A percentile compares a stretch with the other conserved stretches of the same genome.
These are phyloP conservation scores for Plenodomus biglobosus DNA, from an alignment of 2,329 filamentous ascomycete genomes.

Conservation along the genomic window DNA sequence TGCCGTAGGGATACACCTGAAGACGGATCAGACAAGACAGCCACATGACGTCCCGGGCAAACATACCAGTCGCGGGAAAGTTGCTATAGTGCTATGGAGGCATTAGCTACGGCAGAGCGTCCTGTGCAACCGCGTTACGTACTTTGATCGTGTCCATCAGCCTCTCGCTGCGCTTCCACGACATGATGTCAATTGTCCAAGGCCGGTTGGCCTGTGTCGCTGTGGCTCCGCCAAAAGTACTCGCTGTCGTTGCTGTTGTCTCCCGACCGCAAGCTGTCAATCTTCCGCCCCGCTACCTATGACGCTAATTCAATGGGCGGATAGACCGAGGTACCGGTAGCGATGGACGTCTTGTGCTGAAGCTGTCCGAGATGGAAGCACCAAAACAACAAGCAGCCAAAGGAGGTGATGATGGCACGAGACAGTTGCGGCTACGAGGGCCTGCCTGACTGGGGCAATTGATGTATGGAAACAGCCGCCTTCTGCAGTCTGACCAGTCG, in stretches of 20 bases:
- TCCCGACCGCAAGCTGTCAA: slow-evolving; percentile 11
- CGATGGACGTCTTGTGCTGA: slow-evolving; percentile 7
- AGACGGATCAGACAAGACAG: slow-evolving; percentile 17
- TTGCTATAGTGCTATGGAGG: slow-evolving; percentile 73
- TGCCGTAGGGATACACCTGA: slow-evolving; percentile 74
- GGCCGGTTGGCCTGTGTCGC: slow-evolving; percentile 39
- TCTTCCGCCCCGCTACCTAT: slow-evolving; percentile 40
- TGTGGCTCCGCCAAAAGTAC: slow-evolving; percentile 38
- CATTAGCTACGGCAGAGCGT: slow-evolving; percentile 26
- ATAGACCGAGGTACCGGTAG: slow-evolving; percentile 32
- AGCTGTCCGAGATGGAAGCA: slow-evolving; percentile 8
- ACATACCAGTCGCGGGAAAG: slow-evolving; percentile 95
- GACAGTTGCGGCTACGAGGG: slow-evolving; percentile 1
- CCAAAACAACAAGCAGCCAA: background rate
- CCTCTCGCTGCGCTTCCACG: slow-evolving; percentile 87
- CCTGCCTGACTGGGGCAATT: slow-evolving; percentile 8
- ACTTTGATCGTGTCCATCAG: slow-evolving; percentile 92
- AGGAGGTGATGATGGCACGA: slow-evolving; percentile 3
- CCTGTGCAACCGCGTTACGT: slow-evolving; percentile 11
- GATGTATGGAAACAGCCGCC: slow-evolving; percentile 10
- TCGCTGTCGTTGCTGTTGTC: slow-evolving; percentile 10
- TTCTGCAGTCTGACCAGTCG: slow-evolving; percentile 7
- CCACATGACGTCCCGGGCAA: slow-evolving; percentile 63
- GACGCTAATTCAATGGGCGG: slow-evolving; percentile 32
- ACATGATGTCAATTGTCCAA: slow-evolving; percentile 63